Base-by-base conservation (phyloP, 106 monocot species). In the Xerophyta viscosa region DNA sequence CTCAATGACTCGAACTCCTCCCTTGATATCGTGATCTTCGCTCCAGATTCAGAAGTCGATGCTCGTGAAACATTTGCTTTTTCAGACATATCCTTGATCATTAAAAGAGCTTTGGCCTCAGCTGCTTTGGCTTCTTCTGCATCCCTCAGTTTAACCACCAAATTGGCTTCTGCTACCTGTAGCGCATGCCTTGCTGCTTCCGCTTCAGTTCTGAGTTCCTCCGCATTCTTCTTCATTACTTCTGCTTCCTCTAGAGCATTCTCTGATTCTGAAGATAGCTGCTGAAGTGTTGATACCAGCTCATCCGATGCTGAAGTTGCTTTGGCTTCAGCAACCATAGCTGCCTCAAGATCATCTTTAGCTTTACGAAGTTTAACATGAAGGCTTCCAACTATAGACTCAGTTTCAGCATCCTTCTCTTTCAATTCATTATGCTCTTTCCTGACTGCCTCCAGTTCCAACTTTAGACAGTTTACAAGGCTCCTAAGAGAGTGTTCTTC, bases 401-500 rank as follows among this genome's bases (percentile, higher is more conserved):
- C 63, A 14, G 63, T 52, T 39, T 68, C 62, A n/a, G 63, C 46
- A 58, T 68, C 75, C 51, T 68, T 68, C 37, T 45, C 50, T 29
- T 68, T 63, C 51, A 75, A 36, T 29, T 75, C 68, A 31, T 54
- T 26, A 20, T 63, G 68, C 41, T 75, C 75, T 44, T 62, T 68
- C 58, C 57, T 56, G 9, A 68, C 42, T 29, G 46, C 51, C 42
- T 75, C 68, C 17, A 75, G 50, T 50, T 75, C 75, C 21, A 64
- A 12, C 51, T 51, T 58, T 23, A 75, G 52, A 13, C 44, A 68
- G n/a, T 68, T 63, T 49, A 64, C 12, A 31, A 57, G 27, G 46
- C 48, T 64, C 56, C 50, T 55, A 37, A 64, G 68, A 36, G 75
- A 63, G 20, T 2, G 43, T 51, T 68, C 75, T 48, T 75, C 75